These are phyloP conservation scores for Dactylellina leptospora DNA, from an alignment of 2,329 filamentous ascomycete species.

Conservation along the genomic window DNA sequence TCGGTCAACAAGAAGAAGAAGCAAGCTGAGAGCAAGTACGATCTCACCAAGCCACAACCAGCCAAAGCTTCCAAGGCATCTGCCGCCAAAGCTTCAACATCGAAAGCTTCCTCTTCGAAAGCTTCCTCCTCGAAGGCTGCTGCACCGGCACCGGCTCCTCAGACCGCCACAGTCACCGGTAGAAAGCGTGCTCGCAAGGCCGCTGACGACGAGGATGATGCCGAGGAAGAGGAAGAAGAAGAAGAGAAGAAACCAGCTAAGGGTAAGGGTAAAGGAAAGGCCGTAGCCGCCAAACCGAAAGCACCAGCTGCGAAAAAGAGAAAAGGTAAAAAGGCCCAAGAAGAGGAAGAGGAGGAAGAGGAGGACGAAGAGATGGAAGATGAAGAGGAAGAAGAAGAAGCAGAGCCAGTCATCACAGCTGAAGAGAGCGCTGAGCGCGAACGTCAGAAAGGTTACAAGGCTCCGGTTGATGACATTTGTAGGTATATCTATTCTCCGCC, in stretches of 20 bases:
- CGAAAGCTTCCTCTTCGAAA: constrained; percentile 32
- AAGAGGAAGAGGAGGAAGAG: constrained; percentile 58
- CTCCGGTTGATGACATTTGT: constrained; percentile 56
- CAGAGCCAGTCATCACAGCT: constrained; percentile 24
- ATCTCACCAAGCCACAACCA: constrained; percentile 22
- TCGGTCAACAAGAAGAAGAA: constrained; percentile 48
- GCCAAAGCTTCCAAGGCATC: constrained; percentile 10
- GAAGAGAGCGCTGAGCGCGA: constrained; percentile 51
- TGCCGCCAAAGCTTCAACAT: no score
- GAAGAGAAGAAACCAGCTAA: constrained; percentile 43
- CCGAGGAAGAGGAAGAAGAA: constrained; percentile 51
- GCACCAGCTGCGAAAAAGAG: constrained; percentile 48
- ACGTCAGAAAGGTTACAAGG: constrained; percentile 57
- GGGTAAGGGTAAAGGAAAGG: constrained; percentile 24
- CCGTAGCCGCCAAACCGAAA: constrained; percentile 30
- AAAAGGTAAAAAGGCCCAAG: constrained; percentile 42
- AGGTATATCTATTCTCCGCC: constrained; percentile 1
- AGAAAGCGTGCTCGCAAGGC: constrained; percentile 54
- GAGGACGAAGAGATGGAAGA: constrained; percentile 32
- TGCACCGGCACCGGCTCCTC: constrained; percentile 33
- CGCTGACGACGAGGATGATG: constrained; percentile 41
- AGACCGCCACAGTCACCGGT: constrained; percentile 47
- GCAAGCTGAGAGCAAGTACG: constrained; percentile 43
- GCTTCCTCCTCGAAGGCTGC: constrained; percentile 55
- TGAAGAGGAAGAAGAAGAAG: constrained; percentile 33